These are phyloP conservation scores for Avena insularis DNA, from an alignment of 176 grass and related monocot genomes.

Conservation along the genomic window DNA sequence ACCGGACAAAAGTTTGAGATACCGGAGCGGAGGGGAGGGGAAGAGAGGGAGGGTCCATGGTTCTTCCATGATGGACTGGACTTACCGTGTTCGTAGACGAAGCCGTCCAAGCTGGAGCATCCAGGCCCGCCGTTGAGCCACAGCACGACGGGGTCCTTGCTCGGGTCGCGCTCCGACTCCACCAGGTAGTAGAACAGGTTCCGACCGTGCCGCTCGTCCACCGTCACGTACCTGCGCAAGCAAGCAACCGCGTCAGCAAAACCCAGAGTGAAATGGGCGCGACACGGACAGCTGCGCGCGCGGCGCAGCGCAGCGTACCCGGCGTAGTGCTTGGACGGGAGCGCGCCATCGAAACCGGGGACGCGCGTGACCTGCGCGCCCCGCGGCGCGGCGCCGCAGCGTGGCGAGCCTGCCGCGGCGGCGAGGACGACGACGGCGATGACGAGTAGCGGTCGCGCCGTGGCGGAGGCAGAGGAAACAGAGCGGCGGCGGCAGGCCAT, in stretches of 20 bases:
- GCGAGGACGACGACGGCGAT: background rate
- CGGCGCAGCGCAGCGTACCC: slow-evolving; percentile 22
- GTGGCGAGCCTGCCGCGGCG: background rate
- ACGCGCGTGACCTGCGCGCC: slow-evolving; percentile 38
- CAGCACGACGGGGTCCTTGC: slow-evolving; percentile 54
- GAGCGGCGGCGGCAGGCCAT: slow-evolving; percentile 10
- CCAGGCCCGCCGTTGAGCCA: slow-evolving; percentile 71
- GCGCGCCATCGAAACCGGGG: slow-evolving; percentile 42
- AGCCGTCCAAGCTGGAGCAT: slow-evolving; percentile 73
- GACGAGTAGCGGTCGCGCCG: background rate
- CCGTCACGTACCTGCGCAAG: slow-evolving; percentile 40
- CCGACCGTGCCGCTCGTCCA: slow-evolving; percentile 49
- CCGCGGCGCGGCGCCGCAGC: slow-evolving; percentile 18
- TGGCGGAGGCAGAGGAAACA: background rate
- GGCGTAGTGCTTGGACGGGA: slow-evolving; percentile 64
- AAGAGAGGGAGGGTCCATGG: background rate
- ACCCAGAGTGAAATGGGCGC: slow-evolving; percentile 22
- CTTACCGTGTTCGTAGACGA: slow-evolving; percentile 72
- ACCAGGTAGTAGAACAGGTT: slow-evolving; percentile 65
- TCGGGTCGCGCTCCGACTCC: slow-evolving; percentile 56
- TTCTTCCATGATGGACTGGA: background rate
- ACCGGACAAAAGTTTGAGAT: background rate
- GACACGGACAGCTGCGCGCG: no score
- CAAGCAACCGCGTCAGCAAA: no score
- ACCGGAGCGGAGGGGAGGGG: background rate